These are phyloP conservation scores for Plasmodium fragile DNA, from an alignment of 169 alveolate species.

Conservation along the genomic window DNA sequence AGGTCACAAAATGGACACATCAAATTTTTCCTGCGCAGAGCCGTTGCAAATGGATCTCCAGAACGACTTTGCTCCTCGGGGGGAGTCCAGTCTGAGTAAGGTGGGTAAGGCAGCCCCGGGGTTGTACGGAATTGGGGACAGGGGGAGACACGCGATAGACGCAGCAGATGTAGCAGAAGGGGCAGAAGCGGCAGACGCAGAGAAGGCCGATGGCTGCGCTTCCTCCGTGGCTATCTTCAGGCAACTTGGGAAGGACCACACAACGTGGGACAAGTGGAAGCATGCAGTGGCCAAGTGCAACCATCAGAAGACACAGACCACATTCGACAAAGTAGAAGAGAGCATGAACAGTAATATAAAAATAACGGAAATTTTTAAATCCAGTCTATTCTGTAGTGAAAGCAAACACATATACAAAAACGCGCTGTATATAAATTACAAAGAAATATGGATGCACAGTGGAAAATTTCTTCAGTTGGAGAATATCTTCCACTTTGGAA, in stretches of 20 bases:
- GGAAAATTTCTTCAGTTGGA: conserved; percentile 21
- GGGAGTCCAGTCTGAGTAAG: neutral
- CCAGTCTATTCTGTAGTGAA: neutral
- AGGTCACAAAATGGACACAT: neutral
- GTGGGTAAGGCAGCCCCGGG: neutral
- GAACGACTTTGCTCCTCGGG: neutral
- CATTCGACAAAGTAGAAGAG: neutral
- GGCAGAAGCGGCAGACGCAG: neutral
- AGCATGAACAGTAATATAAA: neutral
- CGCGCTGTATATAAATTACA: conserved; percentile 34
- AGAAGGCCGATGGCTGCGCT: neutral
- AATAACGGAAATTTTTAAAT: conserved; percentile 40
- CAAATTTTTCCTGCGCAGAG: neutral
- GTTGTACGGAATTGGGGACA: neutral
- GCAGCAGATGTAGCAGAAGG: no score
- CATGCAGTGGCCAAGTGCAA: neutral
- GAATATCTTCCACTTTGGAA: conserved; percentile 19
- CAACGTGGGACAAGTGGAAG: conserved; percentile 10
- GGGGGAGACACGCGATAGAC: neutral
- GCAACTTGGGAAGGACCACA: neutral
- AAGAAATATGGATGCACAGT: conserved; percentile 15
- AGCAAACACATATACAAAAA: conserved; percentile 12
- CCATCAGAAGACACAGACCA: neutral
- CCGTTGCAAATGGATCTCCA: neutral
- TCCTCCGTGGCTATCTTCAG: neutral